Base-by-base conservation (phyloP, 2,329 filamentous ascomycete genomes). In the Parascedosporium putredinis region DNA sequence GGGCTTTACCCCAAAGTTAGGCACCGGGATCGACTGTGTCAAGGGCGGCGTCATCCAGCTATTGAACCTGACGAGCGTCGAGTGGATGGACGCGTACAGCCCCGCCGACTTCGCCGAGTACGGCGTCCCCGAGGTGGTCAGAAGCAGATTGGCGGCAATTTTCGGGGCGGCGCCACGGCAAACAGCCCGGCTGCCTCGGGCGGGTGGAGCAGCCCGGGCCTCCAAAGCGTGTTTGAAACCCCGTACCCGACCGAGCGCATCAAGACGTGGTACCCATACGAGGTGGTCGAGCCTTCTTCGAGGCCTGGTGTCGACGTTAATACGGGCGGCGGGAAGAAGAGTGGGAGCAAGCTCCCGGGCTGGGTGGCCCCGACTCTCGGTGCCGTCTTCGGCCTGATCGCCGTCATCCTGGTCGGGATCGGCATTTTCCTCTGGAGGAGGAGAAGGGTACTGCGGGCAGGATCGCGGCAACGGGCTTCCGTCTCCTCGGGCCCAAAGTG, bases 41-140 rank as follows among this genome's bases (percentile, higher is more conserved):
- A 65, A 69, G 1, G 69, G 71, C n/a, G 64, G 68, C 5, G 67
- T 75, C 1, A 64, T 86, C 31, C 71, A 79, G 43, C 74, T 88
- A 23, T 91, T 88, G 67, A 89, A 94, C 59, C 68, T 89, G 47
- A 84, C 79, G 8, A 78, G 75, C 31, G 72, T 81, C 1, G 59
- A 73, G 47, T 95, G 88, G 88, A 69, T 83, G 51, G 74, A 79
- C 20, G 72, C 73, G 2, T 95, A 91, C 61, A 78, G 81, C 36
- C 84, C 86, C 0, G 66, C 75, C 0, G 72, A 70, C 6, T 81
- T 76, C 61, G 71, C 71, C 22, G 65, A 75, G n/a, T 95, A 95
- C 60, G 70, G 71, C 2, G 84, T 93, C 1, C 87, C 86, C 0
- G 67, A 75, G 14, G 70, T 72, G 16, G 76, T 93, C 72, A 78